Conservation (phyloP, 139 green algal genomes). For the Yamagishiella unicocca region DNA sequence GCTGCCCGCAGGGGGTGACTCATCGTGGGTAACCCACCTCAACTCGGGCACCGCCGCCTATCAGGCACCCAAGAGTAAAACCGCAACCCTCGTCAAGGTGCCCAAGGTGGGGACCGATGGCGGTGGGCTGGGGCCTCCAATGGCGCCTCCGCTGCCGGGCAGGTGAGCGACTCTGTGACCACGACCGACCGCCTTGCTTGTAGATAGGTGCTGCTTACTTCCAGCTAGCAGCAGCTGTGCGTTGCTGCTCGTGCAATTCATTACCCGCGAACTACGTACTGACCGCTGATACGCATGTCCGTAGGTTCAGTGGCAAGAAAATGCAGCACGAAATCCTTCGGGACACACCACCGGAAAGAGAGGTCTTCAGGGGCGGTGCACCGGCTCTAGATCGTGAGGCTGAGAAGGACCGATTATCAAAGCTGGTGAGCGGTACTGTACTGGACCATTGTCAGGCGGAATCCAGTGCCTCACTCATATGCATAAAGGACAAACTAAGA, state of each 20-base stretch:
- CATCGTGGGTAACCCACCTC: conserved; percentile 45
- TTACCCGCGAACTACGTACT: too few species aligned
- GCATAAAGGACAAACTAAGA: too few species aligned
- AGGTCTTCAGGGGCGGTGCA: conserved; percentile 27
- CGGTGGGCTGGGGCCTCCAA: background rate
- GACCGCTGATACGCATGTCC: too few species aligned
- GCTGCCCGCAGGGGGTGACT: conserved; percentile 37
- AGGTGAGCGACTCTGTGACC: too few species aligned
- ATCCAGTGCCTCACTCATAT: too few species aligned
- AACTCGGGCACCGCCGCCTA: conserved; percentile 36
- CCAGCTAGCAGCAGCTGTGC: too few species aligned
- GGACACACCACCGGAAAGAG: conserved; percentile 23
- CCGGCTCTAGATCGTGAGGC: conserved; percentile 28
- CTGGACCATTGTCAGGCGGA: too few species aligned
- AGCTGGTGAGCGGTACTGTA: conserved; percentile 31
- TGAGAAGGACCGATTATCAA: conserved; percentile 52
- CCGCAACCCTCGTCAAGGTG: conserved; percentile 27
- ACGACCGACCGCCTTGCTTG: too few species aligned
- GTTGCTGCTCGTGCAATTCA: too few species aligned
- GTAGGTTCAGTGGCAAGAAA: conserved; percentile 52
- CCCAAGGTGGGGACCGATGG: conserved; percentile 7
- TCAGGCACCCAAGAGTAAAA: conserved; percentile 43
- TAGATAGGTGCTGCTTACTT: too few species aligned
- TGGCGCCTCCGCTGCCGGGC: conserved; percentile 21
- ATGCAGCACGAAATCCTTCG: conserved; percentile 33